These are phyloP conservation scores for Tricholomella constricta DNA, from an alignment of 768 basidiomycete genomes.

Conservation along the genomic window DNA sequence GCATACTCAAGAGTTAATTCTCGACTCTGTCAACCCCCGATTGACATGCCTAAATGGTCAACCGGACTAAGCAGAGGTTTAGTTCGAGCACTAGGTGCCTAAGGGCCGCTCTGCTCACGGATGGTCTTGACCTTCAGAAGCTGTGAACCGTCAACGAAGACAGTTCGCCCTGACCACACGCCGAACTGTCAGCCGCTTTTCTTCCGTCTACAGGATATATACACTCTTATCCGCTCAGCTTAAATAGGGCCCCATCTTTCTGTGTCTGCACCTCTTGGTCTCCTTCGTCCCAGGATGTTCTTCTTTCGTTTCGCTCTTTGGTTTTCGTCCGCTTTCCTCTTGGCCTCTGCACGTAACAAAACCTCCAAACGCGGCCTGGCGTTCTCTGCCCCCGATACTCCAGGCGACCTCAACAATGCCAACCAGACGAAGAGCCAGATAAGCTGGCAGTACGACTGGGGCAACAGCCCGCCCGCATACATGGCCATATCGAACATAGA, in stretches of 20 bases:
- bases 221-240: not conserved
- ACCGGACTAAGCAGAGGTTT: too few species aligned
- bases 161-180: conserved; percentile 39
- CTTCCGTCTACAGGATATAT: conserved; percentile 18
- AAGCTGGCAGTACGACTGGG: conserved; percentile 60
- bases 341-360: conserved; percentile 27
- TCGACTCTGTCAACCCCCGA: too few species aligned
- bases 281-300: conserved; percentile 26
- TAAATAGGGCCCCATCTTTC: conserved; percentile 15
- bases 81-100: not conserved
- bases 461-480: conserved; percentile 42
- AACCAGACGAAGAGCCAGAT: conserved; percentile 46
- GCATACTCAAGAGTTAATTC: too few species aligned
- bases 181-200: conserved; percentile 36
- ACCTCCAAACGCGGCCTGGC: conserved; percentile 51
- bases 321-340: conserved; percentile 31
- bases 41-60: not conserved
- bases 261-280: conserved; percentile 2
- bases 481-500: conserved; percentile 44
- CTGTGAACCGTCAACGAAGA: conserved; percentile 23
- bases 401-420: conserved; percentile 44
- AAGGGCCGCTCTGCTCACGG: not conserved
- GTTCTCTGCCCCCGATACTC: conserved; percentile 39
- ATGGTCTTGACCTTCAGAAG: conserved; percentile 9
- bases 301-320: conserved; percentile 23